These are phyloP conservation scores for Ophiostoma fasciatum DNA, from an alignment of 2,329 filamentous ascomycete species.

Conservation along the genomic window DNA sequence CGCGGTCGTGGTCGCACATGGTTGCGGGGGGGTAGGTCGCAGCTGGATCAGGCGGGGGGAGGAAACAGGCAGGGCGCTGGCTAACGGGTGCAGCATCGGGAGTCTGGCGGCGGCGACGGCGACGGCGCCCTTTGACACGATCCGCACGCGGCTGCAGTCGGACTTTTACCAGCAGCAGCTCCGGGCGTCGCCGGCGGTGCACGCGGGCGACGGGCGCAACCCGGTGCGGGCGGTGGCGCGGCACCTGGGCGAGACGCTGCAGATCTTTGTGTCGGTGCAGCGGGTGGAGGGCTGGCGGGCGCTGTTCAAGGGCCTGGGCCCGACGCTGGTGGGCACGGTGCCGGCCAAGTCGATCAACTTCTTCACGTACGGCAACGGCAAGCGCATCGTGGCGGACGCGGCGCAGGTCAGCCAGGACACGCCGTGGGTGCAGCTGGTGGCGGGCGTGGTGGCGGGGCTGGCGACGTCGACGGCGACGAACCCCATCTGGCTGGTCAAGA, in stretches of 20 bases:
- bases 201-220: conserved; percentile 28
- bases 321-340: conserved; percentile 79
- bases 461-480: conserved; percentile 85
- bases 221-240: conserved; percentile 51
- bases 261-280: conserved; percentile 72
- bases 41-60: too few relatives aligned
- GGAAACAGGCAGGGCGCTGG: too few relatives aligned
- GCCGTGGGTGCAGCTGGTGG: conserved; percentile 62
- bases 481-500: conserved; percentile 95
- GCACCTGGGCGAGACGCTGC: conserved; percentile 73
- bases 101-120: conserved; percentile 85
- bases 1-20: conserved; percentile 84
- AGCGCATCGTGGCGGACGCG: conserved; percentile 61
- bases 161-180: conserved; percentile 88
- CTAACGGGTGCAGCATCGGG: conserved; percentile 45
- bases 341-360: conserved; percentile 88
- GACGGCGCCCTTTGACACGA: conserved; percentile 85
- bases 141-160: conserved; percentile 86
- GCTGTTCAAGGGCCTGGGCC: conserved; percentile 84
- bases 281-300: conserved; percentile 70
- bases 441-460: conserved; percentile 65
- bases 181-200: conserved; percentile 47
- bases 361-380: conserved; percentile 84
- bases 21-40: conserved; percentile 66
- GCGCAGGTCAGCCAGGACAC: conserved; percentile 54